These are phyloP conservation scores for Waitea zeae DNA, from an alignment of 1,284 basidiomycete species.

Conservation along the genomic window DNA sequence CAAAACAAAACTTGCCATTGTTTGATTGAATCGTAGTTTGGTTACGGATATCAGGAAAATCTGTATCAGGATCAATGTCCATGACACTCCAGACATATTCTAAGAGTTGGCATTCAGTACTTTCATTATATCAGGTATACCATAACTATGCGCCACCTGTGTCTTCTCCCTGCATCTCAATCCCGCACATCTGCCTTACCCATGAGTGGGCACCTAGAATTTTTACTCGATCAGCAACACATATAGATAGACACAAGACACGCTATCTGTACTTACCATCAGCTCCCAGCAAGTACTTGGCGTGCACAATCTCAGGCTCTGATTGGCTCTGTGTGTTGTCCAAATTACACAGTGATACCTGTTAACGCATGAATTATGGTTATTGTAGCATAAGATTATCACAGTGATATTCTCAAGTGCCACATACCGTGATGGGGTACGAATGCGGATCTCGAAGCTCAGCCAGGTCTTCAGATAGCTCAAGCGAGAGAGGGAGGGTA, in stretches of 20 bases:
- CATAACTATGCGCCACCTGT: slow-evolving; percentile 22
- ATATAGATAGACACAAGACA: background rate
- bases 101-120: slow-evolving; percentile 5
- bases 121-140: too few species aligned
- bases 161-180: slow-evolving; percentile 65
- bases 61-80: slow-evolving; percentile 49
- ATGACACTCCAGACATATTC: slow-evolving; percentile 71
- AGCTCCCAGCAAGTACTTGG: slow-evolving; percentile 36
- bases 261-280: slow-evolving; percentile 21
- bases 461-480: slow-evolving; percentile 14
- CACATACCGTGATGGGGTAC: slow-evolving; percentile 15
- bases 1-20: slow-evolving; percentile 15
- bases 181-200: slow-evolving; percentile 53
- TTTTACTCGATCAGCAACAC: background rate
- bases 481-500: slow-evolving; percentile 14
- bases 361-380: too few species aligned
- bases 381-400: too few species aligned
- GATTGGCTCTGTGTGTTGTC: slow-evolving; percentile 12
- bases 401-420: too few species aligned
- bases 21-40: slow-evolving; percentile 41
- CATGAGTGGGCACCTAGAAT: slow-evolving; percentile 72
- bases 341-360: slow-evolving; percentile 19
- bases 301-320: slow-evolving; percentile 25
- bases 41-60: slow-evolving; percentile 74
- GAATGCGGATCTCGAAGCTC: slow-evolving; percentile 15